Base-by-base conservation (phyloP, 257 asterid genomes). In the Pogostemon cablin region DNA sequence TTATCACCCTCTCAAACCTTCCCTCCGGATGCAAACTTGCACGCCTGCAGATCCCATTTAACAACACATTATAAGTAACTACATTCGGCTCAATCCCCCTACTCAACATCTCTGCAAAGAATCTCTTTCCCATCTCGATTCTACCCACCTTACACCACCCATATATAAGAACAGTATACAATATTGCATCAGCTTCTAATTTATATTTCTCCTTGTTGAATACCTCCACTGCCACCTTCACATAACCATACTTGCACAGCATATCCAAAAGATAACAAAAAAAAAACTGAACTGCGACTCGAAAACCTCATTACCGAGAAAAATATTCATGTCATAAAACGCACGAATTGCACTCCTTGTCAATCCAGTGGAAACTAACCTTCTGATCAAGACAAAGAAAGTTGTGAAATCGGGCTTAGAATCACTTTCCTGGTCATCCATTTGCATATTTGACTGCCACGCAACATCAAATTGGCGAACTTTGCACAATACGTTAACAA, bases 111-210 rank as follows among this genome's bases (percentile, higher is more conserved):
- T 92, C 97, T 61, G 49, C 73, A 0, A 88, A 48, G 81, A 90
- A 92, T 84, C 78, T 81, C 83, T 53, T 72, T 0, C 84, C 98
- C 96, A 83, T 92, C 7, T 86, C 90, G 1, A 76, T 72, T 68
- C 65, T 88, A 74, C 91, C 90, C 54, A 84, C 78, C 78, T 92
- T 92, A 74, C 91, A 92, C 96, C 97, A 92, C 66, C 98, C 98
- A 15, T 87, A 90, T 5, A 92, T 86, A 82, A 92, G 65, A 62
- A 92, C 78, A 5, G 96, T 90, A 65, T 92, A 92, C 52, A 92
- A 8, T 73, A 85, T 90, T 0, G 80, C 74, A 73, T 86, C 81
- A n/a, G 76, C 64, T 43, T 87, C 85, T 35, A 84, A 60, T 71
- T 89, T 85, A 64, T 83, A 88, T 59, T 90, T 93, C 77, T 87